These are phyloP conservation scores for Phytophthora foliorum DNA, from an alignment of 352 stramenopile genomes.

Conservation along the genomic window DNA sequence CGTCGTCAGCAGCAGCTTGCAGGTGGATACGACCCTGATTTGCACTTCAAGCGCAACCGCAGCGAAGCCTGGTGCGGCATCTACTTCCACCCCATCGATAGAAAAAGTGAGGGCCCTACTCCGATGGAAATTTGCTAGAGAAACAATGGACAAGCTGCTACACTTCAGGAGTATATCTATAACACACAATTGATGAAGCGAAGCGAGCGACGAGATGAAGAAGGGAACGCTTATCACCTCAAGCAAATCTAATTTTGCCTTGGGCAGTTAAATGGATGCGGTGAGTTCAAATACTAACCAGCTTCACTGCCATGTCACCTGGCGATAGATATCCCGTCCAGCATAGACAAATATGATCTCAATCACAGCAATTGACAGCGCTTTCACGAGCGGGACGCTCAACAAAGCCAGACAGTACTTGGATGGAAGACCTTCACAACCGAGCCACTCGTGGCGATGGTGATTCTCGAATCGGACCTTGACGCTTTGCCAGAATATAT, in stretches of 20 bases:
- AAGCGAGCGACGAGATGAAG: conserved; percentile 2
- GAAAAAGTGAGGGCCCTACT: conserved; percentile 29
- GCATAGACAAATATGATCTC: conserved; percentile 45
- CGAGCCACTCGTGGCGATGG: conserved; percentile 31
- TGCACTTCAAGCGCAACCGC: conserved; percentile 84
- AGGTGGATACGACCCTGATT: conserved; percentile 80
- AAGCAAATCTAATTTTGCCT: background rate
- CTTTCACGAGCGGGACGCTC: conserved; percentile 20
- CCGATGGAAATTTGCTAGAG: conserved; percentile 69
- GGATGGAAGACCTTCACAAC: conserved; percentile 22
- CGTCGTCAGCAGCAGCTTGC: conserved; percentile 83
- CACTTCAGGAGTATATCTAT: conserved; percentile 25
- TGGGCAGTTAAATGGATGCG: background rate
- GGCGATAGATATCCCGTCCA: conserved; percentile 27
- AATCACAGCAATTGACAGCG: conserved; percentile 40
- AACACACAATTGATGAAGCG: conserved; percentile 18
- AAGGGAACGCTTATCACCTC: background rate
- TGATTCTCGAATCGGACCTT: conserved; percentile 20
- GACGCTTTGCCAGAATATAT: background rate
- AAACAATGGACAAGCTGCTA: conserved; percentile 3
- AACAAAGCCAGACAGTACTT: conserved; percentile 40
- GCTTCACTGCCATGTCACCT: conserved; percentile 49
- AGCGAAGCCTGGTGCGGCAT: conserved; percentile 83
- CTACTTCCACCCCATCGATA: conserved; percentile 71
- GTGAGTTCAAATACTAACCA: background rate